These are phyloP conservation scores for Yarrowia sp. DNA, from an alignment of 805 yeast species.

Conservation along the genomic window DNA sequence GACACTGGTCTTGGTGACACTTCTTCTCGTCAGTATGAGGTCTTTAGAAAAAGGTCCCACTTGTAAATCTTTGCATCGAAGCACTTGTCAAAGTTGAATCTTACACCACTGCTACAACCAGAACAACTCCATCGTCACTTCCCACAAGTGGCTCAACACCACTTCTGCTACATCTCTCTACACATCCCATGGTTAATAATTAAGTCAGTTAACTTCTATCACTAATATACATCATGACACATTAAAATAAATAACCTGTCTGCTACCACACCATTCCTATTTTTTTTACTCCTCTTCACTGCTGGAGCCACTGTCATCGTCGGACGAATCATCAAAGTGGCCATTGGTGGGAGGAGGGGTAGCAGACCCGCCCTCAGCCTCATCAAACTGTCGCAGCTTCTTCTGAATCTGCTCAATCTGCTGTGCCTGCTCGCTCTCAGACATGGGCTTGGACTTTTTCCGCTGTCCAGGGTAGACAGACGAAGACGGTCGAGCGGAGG, in stretches of 20 bases:
- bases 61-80: no score
- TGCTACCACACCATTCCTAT: constrained; percentile 40
- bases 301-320: constrained; percentile 44
- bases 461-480: constrained; percentile 38
- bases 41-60: no score
- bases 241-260: constrained; percentile 40
- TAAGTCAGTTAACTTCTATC: constrained; percentile 35
- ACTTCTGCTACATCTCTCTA: not conserved
- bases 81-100: no score
- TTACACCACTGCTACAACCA: no score
- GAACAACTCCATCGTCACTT: no score
- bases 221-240: constrained; percentile 39
- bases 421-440: constrained; percentile 69
- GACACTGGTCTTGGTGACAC: no score
- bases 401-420: constrained; percentile 75
- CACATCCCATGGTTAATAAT: not conserved
- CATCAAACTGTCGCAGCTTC: constrained; percentile 75
- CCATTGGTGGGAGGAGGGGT: constrained; percentile 44
- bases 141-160: no score
- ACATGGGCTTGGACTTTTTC: constrained; percentile 62
- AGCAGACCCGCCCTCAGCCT: constrained; percentile 45
- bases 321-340: constrained; percentile 45
- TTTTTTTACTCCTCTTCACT: constrained; percentile 50
- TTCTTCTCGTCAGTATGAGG: no score
- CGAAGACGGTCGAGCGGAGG: constrained; percentile 41